phyloP scores from a whole-genome alignment of 202 grass and related monocot genomes.

The Hordeum pubiflorum region DNA sequence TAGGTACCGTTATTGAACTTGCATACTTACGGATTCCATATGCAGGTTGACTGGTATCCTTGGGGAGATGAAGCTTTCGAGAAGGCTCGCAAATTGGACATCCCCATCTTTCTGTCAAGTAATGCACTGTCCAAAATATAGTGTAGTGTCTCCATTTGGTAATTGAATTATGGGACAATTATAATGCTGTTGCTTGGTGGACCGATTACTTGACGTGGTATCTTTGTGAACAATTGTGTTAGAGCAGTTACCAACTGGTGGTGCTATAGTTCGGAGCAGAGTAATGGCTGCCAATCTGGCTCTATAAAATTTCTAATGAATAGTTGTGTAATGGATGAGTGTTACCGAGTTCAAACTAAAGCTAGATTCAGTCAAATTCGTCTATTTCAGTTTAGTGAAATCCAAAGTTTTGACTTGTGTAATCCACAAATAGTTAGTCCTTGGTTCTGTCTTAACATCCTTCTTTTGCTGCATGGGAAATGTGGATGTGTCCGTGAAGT shows the following conservation, averaged over 20 bases:
- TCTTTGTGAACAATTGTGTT: not conserved
- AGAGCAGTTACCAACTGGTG: not conserved
- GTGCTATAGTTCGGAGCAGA: not conserved
- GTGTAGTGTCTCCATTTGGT: not conserved
- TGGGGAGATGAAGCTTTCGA: conserved; percentile 94
- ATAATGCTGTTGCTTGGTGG: not conserved
- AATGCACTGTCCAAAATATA: not conserved
- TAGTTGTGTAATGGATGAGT: not conserved
- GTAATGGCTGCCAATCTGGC: not conserved
- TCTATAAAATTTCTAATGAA: not conserved
- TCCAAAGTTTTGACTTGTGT: not conserved
- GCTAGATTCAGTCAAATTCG: not conserved
- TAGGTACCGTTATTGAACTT: not conserved
- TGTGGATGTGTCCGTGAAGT: conserved; percentile 39
- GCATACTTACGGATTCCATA: not conserved
- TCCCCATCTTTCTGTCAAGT: conserved; percentile 97
- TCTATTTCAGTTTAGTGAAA: not conserved
- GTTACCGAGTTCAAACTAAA: not conserved
- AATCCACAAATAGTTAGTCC: not conserved
- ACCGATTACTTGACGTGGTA: not conserved
- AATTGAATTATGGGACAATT: not conserved
- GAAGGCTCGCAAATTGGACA: conserved; percentile 62
- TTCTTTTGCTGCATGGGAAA: conserved; percentile 24
- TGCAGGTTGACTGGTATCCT: conserved; percentile 93
- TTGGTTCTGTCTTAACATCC: not conserved